A percentile compares a stretch with the other conserved stretches of the same genome.
Evolutionary conservation across 805 yeast species (phyloP).

Genomic region (Candida odintsovae): DNA sequence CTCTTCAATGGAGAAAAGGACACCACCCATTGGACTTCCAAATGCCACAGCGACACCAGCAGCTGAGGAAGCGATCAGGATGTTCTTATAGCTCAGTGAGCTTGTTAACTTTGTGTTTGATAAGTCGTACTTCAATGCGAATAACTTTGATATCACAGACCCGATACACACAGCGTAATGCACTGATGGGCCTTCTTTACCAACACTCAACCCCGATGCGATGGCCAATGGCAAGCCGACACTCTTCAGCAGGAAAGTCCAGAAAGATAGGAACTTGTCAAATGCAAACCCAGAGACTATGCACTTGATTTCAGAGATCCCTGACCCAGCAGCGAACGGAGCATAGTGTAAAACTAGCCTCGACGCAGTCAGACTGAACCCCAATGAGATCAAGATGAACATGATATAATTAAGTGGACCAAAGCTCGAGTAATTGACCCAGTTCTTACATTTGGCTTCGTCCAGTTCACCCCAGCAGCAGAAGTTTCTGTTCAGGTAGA

Average conservation of each 20-base stretch:
- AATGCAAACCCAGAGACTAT: constrained; percentile 86
- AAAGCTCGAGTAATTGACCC: constrained; percentile 61
- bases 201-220: constrained; percentile 88
- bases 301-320: constrained; percentile 94
- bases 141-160: constrained; percentile 23
- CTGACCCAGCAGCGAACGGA: constrained; percentile 94
- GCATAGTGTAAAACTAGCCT: constrained; percentile 64
- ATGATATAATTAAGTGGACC: constrained; percentile 44
- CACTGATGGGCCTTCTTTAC: constrained; percentile 97
- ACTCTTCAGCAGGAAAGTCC: constrained; percentile 70
- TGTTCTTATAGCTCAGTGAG: constrained; percentile 17
- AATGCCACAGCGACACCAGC: constrained; percentile 99
- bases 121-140: constrained; percentile 11
- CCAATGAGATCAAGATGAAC: constrained; percentile 53
- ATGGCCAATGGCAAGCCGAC: constrained; percentile 84
- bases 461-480: constrained; percentile 71
- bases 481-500: constrained; percentile 66
- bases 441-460: constrained; percentile 47
- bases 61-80: constrained; percentile 83
- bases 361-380: constrained; percentile 63
- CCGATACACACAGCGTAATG: constrained; percentile 99
- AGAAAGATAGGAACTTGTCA: constrained; percentile 68
- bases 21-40: constrained; percentile 97
- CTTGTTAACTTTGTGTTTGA: constrained; percentile 3
- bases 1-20: constrained; percentile 87